These are phyloP conservation scores for Fusarium denticulatum DNA, from an alignment of 2,329 filamentous ascomycete species.

Conservation along the genomic window DNA sequence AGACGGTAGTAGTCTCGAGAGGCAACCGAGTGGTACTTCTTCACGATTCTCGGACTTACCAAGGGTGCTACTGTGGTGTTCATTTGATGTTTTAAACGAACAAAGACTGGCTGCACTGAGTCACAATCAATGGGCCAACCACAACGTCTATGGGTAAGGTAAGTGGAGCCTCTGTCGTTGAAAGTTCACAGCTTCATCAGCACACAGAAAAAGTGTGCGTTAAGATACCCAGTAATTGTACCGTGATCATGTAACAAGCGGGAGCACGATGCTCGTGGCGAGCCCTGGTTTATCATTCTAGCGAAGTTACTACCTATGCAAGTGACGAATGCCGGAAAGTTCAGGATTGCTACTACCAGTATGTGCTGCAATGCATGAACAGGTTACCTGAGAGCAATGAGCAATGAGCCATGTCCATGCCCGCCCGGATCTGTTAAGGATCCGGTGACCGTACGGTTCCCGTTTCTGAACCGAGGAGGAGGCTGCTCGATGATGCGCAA, in stretches of 20 bases:
- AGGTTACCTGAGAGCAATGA: background rate
- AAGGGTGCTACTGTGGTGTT: background rate
- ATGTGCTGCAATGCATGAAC: conserved; percentile 4
- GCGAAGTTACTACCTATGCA: background rate
- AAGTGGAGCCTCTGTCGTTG: conserved; percentile 4
- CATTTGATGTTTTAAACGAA: background rate
- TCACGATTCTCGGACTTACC: background rate
- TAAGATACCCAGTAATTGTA: background rate
- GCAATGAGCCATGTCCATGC: conserved; percentile 5
- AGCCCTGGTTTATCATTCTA: background rate
- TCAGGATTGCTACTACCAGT: background rate
- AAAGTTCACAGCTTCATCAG: background rate
- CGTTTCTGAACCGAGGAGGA: background rate
- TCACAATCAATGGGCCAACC: conserved; percentile 4
- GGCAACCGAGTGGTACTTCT: background rate
- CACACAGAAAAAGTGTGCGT: background rate
- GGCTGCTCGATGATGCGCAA: conserved; percentile 12
- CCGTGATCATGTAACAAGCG: background rate
- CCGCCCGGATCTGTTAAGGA: conserved; percentile 27
- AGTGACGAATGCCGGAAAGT: background rate
- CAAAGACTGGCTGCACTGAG: background rate
- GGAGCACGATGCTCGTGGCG: background rate
- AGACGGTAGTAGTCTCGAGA: background rate
- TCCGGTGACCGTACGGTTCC: conserved; percentile 13
- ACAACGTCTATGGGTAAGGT: background rate